Base-by-base conservation (phyloP, 2,329 filamentous ascomycete species). In the Fusarium cyanostomum region DNA sequence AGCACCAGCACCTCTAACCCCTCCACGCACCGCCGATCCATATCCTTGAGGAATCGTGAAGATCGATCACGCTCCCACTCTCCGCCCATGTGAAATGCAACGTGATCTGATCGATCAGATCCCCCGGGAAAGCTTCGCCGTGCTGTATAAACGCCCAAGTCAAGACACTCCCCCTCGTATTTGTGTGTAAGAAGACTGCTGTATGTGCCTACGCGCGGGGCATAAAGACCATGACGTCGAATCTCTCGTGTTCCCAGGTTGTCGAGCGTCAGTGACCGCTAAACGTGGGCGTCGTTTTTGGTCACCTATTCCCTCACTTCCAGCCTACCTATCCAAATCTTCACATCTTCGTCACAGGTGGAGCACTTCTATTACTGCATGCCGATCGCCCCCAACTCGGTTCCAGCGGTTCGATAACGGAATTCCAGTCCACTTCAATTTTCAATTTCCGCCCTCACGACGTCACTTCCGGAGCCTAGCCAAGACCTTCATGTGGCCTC, bases 91-190 rank as follows among this genome's bases (percentile, higher is more conserved):
- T 48, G 27, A 42, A 56, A 65, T 64, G 61, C 39, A 62, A 64
- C 62, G 18, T 65, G 62, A 66, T 66, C 57, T 66, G 56, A 65
- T 66, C 62, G 62, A 65, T 66, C 62, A 61, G 39, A 41, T 43
- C 43, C 58, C 61, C 61, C 48, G 33, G 62, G 44, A 62, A 65
- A 63, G 57, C 51, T 50, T 58, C 50, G 15, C 49, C 66, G 64
- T 62, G 42, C 51, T 53, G 55, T 48, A 54, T 21, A 48, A 62
- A 62, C 62, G 13, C 61, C 56, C 57, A 24, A n/a, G 11, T 31
- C 27, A 4, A 12, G 12, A 35, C 28, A 13, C 18, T 24, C 30
- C 59, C 46, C 54, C 39, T 62, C 61, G 37, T 39, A 44, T 59
- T 35, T 30, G 43, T 45, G 10, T 31, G 30, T 15, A 16, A 15